These are phyloP conservation scores for Coccomyxa sp. DNA, from an alignment of 139 green algal genomes.

Conservation along the genomic window DNA sequence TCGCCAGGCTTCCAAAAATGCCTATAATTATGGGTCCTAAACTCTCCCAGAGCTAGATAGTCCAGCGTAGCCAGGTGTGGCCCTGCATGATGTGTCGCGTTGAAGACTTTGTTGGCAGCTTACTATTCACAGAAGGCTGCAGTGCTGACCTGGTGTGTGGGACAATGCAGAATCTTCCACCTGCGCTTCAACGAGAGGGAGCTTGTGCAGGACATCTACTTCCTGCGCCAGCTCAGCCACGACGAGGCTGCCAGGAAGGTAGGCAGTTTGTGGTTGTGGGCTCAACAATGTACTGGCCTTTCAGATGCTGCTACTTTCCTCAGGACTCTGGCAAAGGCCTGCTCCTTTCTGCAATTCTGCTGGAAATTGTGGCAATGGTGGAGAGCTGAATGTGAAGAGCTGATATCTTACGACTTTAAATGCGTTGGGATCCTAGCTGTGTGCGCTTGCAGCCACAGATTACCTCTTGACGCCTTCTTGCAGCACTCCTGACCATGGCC, in stretches of 20 bases:
- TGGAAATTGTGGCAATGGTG: background rate
- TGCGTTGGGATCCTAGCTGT: no score
- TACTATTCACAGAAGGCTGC: background rate
- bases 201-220: background rate
- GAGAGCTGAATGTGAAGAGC: no score
- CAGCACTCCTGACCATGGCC: no score
- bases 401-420: no score
- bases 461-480: background rate
- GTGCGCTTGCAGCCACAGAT: no score
- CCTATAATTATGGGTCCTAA: background rate
- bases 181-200: background rate
- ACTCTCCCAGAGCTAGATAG: background rate
- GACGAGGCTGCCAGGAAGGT: constrained; percentile 1
- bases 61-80: background rate
- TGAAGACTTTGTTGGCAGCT: no score
- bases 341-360: background rate
- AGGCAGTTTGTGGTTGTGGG: no score
- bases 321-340: background rate
- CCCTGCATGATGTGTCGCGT: no score
- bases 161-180: background rate
- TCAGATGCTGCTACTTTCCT: background rate
- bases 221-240: constrained; percentile 5
- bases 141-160: background rate
- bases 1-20: background rate
- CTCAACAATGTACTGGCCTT: background rate